Evolutionary conservation across 164 flowering plant species (phyloP).

Genomic region (Hamamelis virginiana): DNA sequence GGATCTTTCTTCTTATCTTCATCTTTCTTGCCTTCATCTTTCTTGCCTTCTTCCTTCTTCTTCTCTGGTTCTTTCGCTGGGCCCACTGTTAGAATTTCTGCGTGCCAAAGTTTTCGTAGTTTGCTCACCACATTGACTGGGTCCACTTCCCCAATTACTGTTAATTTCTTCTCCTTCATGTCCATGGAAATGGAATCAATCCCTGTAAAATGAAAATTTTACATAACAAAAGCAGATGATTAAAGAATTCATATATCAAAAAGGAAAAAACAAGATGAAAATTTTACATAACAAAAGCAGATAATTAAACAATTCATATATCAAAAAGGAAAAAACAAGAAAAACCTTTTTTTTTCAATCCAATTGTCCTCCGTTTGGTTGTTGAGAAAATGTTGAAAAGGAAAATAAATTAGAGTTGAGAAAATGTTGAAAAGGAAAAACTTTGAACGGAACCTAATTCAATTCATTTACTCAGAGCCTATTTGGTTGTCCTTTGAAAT

Average conservation of each 20-base stretch:
- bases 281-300: neutral
- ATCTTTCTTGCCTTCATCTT: constrained; percentile 27
- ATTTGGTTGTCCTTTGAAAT: too few species aligned
- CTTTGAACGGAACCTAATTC: too few species aligned
- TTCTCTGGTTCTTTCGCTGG: constrained; percentile 54
- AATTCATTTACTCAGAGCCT: too few species aligned
- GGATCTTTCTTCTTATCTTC: constrained; percentile 14
- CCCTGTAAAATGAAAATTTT: constrained; percentile 33
- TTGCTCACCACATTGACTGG: constrained; percentile 45
- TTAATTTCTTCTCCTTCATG: constrained; percentile 46
- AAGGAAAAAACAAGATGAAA: too few species aligned
- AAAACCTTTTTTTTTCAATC: too few species aligned
- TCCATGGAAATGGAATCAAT: constrained; percentile 40
- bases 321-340: too few species aligned
- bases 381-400: too few species aligned
- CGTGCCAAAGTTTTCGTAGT: constrained; percentile 45
- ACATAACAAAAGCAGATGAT: neutral
- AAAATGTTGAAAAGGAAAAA: too few species aligned
- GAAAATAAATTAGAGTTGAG: too few species aligned
- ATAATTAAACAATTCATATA: too few species aligned
- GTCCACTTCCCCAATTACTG: constrained; percentile 41
- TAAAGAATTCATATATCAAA: too few species aligned
- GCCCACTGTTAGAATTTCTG: constrained; percentile 56
- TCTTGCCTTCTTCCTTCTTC: constrained; percentile 31
- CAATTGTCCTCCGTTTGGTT: too few species aligned